These are phyloP conservation scores for Tuber aestivum DNA, from an alignment of 495 filamentous ascomycete species.

Conservation along the genomic window DNA sequence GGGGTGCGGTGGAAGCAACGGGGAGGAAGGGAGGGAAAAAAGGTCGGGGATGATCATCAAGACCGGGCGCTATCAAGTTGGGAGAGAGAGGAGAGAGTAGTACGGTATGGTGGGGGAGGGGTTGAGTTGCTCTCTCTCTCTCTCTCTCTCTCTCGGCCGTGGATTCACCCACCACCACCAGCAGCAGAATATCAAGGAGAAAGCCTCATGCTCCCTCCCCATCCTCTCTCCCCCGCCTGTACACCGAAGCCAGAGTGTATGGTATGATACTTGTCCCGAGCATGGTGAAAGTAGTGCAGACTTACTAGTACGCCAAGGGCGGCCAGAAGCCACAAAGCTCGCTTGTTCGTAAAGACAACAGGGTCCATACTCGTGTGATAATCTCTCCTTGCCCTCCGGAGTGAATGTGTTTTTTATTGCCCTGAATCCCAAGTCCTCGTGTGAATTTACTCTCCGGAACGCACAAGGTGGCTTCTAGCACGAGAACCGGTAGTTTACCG, in stretches of 20 bases:
- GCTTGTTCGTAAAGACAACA: slow-evolving; percentile 23
- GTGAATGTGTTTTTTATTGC: not conserved
- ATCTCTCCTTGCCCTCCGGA: not conserved
- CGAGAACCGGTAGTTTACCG: no score
- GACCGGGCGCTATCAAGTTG: slow-evolving; percentile 24
- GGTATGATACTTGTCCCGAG: no score
- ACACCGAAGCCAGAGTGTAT: slow-evolving; percentile 13
- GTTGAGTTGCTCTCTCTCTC: slow-evolving; percentile 11
- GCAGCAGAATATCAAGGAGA: not conserved
- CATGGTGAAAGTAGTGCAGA: slow-evolving; percentile 1
- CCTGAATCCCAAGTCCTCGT: not conserved
- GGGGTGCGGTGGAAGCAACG: slow-evolving; percentile 10
- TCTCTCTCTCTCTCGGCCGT: slow-evolving; percentile 2
- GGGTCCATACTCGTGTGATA: not conserved
- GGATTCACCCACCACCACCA: not conserved
- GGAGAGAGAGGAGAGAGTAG: slow-evolving; percentile 14
- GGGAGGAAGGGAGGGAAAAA: slow-evolving; percentile 14
- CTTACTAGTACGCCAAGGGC: slow-evolving; percentile 27
- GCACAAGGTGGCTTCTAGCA: not conserved
- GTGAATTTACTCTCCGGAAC: not conserved
- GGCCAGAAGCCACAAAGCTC: slow-evolving; percentile 22
- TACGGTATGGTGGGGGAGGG: slow-evolving; percentile 27
- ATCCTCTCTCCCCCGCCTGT: not conserved
- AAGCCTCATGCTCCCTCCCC: slow-evolving; percentile 9
- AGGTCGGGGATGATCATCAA: slow-evolving; percentile 30